A percentile compares a stretch with the other conserved stretches of the same genome.
These are phyloP conservation scores for Penicillium brevicompactum DNA, from an alignment of 2,329 filamentous ascomycete genomes.

Conservation along the genomic window DNA sequence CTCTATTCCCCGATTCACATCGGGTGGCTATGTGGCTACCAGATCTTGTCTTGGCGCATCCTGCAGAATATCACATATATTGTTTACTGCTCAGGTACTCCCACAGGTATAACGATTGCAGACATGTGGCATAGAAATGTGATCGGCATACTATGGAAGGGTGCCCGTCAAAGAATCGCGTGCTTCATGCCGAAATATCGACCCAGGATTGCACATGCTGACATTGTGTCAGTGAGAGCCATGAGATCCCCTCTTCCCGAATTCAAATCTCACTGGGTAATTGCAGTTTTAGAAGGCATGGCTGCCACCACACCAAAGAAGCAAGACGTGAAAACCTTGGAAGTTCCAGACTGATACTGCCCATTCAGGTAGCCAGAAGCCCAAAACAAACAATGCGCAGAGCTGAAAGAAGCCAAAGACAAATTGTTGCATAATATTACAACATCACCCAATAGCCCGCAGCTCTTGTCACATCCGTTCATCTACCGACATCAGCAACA, in stretches of 20 bases:
- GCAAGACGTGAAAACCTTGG: constrained; percentile 27
- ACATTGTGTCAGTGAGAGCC: constrained; percentile 59
- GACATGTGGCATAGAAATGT: background rate
- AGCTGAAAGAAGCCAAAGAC: no score
- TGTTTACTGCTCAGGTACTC: background rate
- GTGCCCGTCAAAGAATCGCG: background rate
- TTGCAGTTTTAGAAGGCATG: constrained; percentile 53
- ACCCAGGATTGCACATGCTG: constrained; percentile 67
- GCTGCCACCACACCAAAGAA: constrained; percentile 41
- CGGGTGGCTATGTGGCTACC: background rate
- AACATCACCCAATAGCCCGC: constrained; percentile 50
- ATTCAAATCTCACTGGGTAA: constrained; percentile 60
- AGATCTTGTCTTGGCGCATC: background rate
- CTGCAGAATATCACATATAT: background rate
- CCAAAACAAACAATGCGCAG: background rate
- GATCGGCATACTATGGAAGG: background rate
- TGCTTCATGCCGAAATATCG: constrained; percentile 24
- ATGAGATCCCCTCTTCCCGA: constrained; percentile 60
- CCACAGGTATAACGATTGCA: background rate
- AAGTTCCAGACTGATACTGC: background rate
- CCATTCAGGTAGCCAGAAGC: background rate
- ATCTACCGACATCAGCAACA: constrained; percentile 57
- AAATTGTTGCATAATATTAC: no score
- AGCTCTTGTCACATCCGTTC: constrained; percentile 46
- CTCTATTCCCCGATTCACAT: background rate